Percentiles rank a stretch among this genome's conserved stretches.
These are phyloP conservation scores for Mycena pura DNA, from an alignment of 768 basidiomycete species.

Conservation along the genomic window DNA sequence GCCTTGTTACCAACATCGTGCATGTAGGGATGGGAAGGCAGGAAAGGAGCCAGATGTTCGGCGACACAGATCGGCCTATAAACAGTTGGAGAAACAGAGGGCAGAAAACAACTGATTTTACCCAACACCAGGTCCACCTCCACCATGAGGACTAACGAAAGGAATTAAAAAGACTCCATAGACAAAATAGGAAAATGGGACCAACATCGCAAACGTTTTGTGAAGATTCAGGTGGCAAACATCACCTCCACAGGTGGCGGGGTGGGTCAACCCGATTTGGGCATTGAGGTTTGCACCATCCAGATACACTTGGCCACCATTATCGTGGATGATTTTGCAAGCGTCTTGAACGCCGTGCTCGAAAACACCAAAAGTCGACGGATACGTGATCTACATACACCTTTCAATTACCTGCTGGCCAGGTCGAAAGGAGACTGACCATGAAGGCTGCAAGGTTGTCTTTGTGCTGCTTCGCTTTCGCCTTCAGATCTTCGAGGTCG, in stretches of 20 bases:
- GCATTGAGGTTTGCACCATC: slow-evolving; percentile 97
- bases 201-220: slow-evolving; percentile 91
- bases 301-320: slow-evolving; percentile 97
- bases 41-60: slow-evolving; percentile 92
- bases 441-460: slow-evolving; percentile 95
- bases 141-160: slow-evolving; percentile 83
- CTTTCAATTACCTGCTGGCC: slow-evolving; percentile 1
- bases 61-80: slow-evolving; percentile 90
- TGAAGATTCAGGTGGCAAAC: slow-evolving; percentile 98
- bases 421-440: slow-evolving; percentile 51
- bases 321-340: slow-evolving; percentile 91
- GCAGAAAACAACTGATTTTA: slow-evolving; percentile 39
- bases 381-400: slow-evolving; percentile 86
- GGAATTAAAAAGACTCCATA: background rate
- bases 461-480: slow-evolving; percentile 90
- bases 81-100: slow-evolving; percentile 5
- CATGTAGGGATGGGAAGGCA: slow-evolving; percentile 86
- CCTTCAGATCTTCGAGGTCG: slow-evolving; percentile 83
- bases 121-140: slow-evolving; percentile 97
- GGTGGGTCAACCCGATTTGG: slow-evolving; percentile 91
- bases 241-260: slow-evolving; percentile 94
- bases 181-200: background rate
- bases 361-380: slow-evolving; percentile 97
- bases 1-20: slow-evolving; percentile 68
- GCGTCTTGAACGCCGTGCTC: slow-evolving; percentile 90